phyloP scores from a whole-genome alignment of 148 eudicot species.

The Heliosperma pusillum region DNA sequence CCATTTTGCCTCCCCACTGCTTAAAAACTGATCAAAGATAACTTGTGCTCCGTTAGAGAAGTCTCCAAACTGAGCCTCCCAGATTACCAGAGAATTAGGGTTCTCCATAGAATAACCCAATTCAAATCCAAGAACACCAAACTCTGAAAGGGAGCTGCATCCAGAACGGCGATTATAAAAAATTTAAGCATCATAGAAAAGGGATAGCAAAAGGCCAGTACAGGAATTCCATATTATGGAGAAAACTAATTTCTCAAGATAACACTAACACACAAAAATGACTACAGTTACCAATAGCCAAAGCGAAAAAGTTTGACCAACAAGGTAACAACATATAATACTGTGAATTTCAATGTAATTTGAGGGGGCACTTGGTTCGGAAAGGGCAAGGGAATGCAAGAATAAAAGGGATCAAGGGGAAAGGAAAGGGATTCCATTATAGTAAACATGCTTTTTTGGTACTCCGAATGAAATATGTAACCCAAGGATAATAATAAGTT shows the following conservation, averaged over 20 bases:
- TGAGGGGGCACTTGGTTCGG: too few relatives aligned
- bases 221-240: neutral
- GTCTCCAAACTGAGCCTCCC: constrained; percentile 99
- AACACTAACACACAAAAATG: neutral
- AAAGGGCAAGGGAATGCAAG: too few relatives aligned
- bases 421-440: too few relatives aligned
- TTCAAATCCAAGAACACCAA: constrained; percentile 97
- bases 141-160: constrained; percentile 95
- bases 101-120: constrained; percentile 98
- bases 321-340: neutral
- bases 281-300: neutral
- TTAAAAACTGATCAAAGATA: constrained; percentile 90
- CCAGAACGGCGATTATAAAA: neutral
- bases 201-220: neutral
- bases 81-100: constrained; percentile 87
- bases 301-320: neutral
- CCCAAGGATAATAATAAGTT: too few relatives aligned
- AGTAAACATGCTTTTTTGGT: too few relatives aligned
- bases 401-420: too few relatives aligned
- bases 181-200: neutral
- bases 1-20: constrained; percentile 97
- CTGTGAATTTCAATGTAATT: neutral
- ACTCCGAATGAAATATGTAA: too few relatives aligned
- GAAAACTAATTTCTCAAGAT: neutral
- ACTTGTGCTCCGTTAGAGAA: constrained; percentile 96